These are phyloP conservation scores for Verticillium tricorpus DNA, from an alignment of 2,329 filamentous ascomycete species.

Conservation along the genomic window DNA sequence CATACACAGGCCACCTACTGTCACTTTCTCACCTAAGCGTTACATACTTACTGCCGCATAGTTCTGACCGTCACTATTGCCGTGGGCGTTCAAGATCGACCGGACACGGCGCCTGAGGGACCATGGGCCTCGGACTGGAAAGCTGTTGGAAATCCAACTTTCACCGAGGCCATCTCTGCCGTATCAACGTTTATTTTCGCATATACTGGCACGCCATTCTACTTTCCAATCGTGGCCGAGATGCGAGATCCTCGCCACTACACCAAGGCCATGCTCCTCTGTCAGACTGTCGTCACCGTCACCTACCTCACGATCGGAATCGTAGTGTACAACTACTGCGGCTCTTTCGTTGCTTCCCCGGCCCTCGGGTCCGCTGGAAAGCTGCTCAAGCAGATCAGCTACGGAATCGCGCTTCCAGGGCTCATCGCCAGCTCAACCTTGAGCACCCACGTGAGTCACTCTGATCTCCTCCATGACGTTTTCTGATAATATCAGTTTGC, in stretches of 20 bases:
- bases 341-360: slow-evolving; percentile 39
- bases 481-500: slow-evolving; percentile 9
- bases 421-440: slow-evolving; percentile 21
- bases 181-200: slow-evolving; percentile 30
- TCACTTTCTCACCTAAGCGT: neutral
- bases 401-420: slow-evolving; percentile 30
- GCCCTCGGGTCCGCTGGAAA: slow-evolving; percentile 40
- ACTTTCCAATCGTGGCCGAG: slow-evolving; percentile 27
- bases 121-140: slow-evolving; percentile 24
- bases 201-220: slow-evolving; percentile 30
- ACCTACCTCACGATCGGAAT: slow-evolving; percentile 28
- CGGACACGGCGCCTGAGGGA: slow-evolving; percentile 16
- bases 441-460: slow-evolving; percentile 19
- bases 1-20: neutral
- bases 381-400: slow-evolving; percentile 36
- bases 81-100: slow-evolving; percentile 23
- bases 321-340: slow-evolving; percentile 41
- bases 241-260: slow-evolving; percentile 27
- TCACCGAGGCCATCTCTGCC: slow-evolving; percentile 40
- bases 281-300: slow-evolving; percentile 20
- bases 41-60: neutral
- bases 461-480: neutral
- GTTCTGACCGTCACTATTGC: slow-evolving; percentile 23
- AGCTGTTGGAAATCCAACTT: slow-evolving; percentile 55
- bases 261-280: slow-evolving; percentile 20